Base-by-base conservation (phyloP, 208 protist genomes). In the Novymonas esmeraldas region DNA sequence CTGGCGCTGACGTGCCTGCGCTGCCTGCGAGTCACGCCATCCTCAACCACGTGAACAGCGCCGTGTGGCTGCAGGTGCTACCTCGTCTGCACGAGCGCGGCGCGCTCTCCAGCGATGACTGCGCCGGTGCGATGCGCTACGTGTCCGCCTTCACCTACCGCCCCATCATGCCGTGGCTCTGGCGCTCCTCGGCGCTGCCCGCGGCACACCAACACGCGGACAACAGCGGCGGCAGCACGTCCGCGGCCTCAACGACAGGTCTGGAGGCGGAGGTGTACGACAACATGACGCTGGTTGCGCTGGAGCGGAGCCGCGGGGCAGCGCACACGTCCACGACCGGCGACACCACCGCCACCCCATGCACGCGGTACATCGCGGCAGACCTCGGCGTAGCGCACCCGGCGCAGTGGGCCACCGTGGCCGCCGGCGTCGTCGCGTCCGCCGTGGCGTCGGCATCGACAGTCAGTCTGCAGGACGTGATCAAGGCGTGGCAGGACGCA, bases 151-250 rank as follows among this genome's bases (percentile, higher is more conserved):
- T 79, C 20, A 78, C 81, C 1, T 86, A 76, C 57, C 68, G 58
- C 11, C 62, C 70, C 13, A 52, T 75, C 16, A 49, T 93, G 49
- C 81, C 81, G 16, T 93, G 81, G 78, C 44, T 93, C 18, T 93
- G 87, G 87, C 31, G 6, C 49, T 7, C 42, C 9, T 28, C 50
- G 18, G 20, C 31, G 14, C 31, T 24, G 33, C 44, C 33, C n/a
- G n/a, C n/a, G n/a, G n/a, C n/a, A n/a, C n/a, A n/a, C n/a, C n/a
- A n/a, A n/a, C n/a, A n/a, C n/a, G n/a, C n/a, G n/a, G 24, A 38
- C 22, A 2, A n/a, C 20, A 20, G 28, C n/a, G 34, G 41, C 7
- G 16, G 20, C 22, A 16, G 58, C n/a, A 6, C 28, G 20, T n/a
- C 18, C 9, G 22, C 24, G 41, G 13, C n/a, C n/a, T n/a, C n/a